Evolutionary conservation across 371 early-diverging fungal species (phyloP).

Genomic region (Mortierella sp.): DNA sequence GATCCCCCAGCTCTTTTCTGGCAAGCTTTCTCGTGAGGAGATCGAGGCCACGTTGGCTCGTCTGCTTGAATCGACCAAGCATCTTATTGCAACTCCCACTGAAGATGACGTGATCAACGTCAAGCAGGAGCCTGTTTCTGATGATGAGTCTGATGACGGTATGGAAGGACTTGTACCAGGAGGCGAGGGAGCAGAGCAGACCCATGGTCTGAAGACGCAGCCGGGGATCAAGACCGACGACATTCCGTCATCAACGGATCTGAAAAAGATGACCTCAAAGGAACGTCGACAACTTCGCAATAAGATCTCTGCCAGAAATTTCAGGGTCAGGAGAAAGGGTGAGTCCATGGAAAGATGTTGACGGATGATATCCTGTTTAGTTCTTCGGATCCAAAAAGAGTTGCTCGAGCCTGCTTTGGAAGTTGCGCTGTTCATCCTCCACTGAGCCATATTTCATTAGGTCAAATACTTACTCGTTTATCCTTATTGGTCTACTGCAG

Average conservation of each 20-base stretch:
- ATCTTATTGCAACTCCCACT: conserved; percentile 15
- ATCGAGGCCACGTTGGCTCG: conserved; percentile 46
- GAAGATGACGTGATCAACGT: conserved; percentile 11
- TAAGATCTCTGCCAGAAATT: conserved; percentile 91
- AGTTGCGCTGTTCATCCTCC: neutral
- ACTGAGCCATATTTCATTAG: neutral
- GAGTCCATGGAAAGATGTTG: too few species aligned
- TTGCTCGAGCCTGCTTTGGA: neutral
- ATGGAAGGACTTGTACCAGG: conserved; percentile 5
- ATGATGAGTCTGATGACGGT: conserved; percentile 13
- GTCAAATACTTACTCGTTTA: neutral
- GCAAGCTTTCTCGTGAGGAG: conserved; percentile 41
- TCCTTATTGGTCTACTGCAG: conserved; percentile 47
- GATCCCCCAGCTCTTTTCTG: conserved; percentile 45
- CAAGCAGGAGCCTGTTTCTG: conserved; percentile 20
- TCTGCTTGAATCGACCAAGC: conserved; percentile 43
- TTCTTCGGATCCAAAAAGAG: neutral
- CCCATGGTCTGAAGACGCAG: conserved; percentile 42
- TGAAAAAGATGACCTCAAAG: conserved; percentile 75
- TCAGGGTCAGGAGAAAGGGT: conserved; percentile 89
- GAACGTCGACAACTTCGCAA: conserved; percentile 90
- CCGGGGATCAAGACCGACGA: conserved; percentile 52
- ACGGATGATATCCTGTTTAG: neutral
- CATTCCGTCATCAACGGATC: conserved; percentile 31
- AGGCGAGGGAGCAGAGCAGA: conserved; percentile 7